phyloP scores from a whole-genome alignment of 1,139 yeast species.

The Cylindricascospora bacillispora region DNA sequence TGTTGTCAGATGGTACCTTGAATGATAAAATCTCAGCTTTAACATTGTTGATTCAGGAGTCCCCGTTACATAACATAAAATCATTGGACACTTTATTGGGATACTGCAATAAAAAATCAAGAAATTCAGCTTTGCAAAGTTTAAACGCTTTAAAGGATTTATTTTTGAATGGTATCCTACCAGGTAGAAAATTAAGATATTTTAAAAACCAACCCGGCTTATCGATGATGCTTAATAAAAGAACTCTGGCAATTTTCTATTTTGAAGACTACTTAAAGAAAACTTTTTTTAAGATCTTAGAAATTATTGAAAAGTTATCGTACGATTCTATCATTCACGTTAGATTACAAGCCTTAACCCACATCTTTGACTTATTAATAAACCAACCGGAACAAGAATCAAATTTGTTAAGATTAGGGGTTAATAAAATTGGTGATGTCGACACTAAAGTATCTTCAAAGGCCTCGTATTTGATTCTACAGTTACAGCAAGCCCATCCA shows the following conservation, averaged over 20 bases:
- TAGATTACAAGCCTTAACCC: conserved; percentile 61
- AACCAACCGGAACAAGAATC: conserved; percentile 96
- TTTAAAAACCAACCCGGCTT: conserved; percentile 67
- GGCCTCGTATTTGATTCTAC: conserved; percentile 68
- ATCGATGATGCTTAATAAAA: conserved; percentile 34
- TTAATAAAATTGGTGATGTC: conserved; percentile 85
- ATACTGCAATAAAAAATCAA: conserved; percentile 80
- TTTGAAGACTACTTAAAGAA: conserved; percentile 84
- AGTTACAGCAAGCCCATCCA: conserved; percentile 85
- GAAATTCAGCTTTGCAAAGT: conserved; percentile 88
- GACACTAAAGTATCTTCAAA: conserved; percentile 87
- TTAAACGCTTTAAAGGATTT: conserved; percentile 85
- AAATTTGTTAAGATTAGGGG: conserved; percentile 75
- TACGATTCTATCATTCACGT: conserved; percentile 93
- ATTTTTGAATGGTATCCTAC: conserved; percentile 60
- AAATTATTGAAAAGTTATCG: conserved; percentile 42
- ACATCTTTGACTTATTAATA: conserved; percentile 66
- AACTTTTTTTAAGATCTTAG: conserved; percentile 65
- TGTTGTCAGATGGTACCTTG: conserved; percentile 84
- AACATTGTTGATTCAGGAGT: conserved; percentile 84
- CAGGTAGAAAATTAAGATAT: conserved; percentile 69
- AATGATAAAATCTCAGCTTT: conserved; percentile 92
- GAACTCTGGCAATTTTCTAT: conserved; percentile 59
- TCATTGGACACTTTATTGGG: conserved; percentile 67
- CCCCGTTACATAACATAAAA: conserved; percentile 81